Percentiles rank a stretch among this genome's conserved stretches.
Conservation (phyloP, 2,329 filamentous ascomycete genomes). For the Penicillium digitatum region DNA sequence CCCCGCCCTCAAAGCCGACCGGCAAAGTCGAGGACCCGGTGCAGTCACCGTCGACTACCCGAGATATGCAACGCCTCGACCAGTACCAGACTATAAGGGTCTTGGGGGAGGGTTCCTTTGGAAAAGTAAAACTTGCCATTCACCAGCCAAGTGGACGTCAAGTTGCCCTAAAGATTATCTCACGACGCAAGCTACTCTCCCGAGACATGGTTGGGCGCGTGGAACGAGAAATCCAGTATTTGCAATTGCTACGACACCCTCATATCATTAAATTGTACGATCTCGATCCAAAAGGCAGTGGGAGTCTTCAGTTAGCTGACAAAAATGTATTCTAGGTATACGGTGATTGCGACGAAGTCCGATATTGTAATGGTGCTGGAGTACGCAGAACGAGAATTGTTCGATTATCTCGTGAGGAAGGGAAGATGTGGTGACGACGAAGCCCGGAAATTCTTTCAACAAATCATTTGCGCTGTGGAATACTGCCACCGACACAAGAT, state of each 20-base stretch:
- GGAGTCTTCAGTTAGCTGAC: conserved; percentile 16
- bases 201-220: conserved; percentile 97
- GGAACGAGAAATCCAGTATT: conserved; percentile 95
- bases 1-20: conserved; percentile 32
- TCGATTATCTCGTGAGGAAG: conserved; percentile 95
- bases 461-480: conserved; percentile 97
- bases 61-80: conserved; percentile 77
- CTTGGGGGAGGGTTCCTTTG: conserved; percentile 93
- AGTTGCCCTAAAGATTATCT: conserved; percentile 97
- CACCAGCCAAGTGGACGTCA: conserved; percentile 90
- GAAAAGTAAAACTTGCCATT: conserved; percentile 95
- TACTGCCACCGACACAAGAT: conserved; percentile 99
- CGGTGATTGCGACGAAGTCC: conserved; percentile 87
- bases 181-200: conserved; percentile 90
- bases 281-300: conserved; percentile 16
- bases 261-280: conserved; percentile 96
- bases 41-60: conserved; percentile 47
- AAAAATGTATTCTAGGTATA: conserved; percentile 59
- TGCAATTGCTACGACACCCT: conserved; percentile 90
- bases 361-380: conserved; percentile 99
- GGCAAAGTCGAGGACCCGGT: conserved; percentile 27
- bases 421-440: conserved; percentile 86
- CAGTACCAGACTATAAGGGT: conserved; percentile 89
- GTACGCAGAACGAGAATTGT: conserved; percentile 92
- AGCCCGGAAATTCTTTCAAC: conserved; percentile 97